Percentiles rank a stretch among this genome's conserved stretches.
Evolutionary conservation across 768 basidiomycete genomes (phyloP).

Genomic region (Rossbeevera mucosa): DNA sequence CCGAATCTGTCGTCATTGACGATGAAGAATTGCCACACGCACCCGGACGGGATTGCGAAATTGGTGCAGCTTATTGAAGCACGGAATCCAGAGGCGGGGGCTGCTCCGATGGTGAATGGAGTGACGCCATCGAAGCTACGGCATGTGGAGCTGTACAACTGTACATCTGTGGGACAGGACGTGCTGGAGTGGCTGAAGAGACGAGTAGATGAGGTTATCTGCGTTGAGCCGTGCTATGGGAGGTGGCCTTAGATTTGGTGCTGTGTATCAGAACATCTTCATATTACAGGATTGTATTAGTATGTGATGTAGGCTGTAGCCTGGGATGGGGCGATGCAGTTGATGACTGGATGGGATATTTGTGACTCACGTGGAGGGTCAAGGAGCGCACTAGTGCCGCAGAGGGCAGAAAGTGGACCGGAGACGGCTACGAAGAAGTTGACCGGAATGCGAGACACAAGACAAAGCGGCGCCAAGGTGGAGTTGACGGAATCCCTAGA

Average conservation of each 20-base stretch:
- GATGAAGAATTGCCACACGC: conserved; percentile 61
- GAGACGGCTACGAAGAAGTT: not conserved
- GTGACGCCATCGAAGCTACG: conserved; percentile 52
- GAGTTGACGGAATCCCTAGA: not conserved
- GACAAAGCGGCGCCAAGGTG: conserved; percentile 19
- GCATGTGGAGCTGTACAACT: conserved; percentile 62
- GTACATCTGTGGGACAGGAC: conserved; percentile 60
- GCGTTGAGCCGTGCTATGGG: conserved; percentile 54
- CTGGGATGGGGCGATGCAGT: not conserved
- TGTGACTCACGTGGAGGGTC: not conserved
- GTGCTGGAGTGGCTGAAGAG: conserved; percentile 64
- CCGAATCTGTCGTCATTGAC: conserved; percentile 57
- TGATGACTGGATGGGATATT: not conserved
- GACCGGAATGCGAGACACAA: not conserved
- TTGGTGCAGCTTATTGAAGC: conserved; percentile 70
- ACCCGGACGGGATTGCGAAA: conserved; percentile 60
- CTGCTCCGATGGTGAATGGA: conserved; percentile 36
- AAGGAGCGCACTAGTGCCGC: conserved; percentile 15
- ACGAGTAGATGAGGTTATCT: conserved; percentile 58
- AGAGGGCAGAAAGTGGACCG: not conserved
- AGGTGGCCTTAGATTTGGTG: conserved; percentile 27
- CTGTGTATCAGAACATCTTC: conserved; percentile 1
- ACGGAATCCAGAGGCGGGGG: conserved; percentile 54
- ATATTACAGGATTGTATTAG: conserved; percentile 13
- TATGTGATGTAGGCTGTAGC: conserved; percentile 11